These are phyloP conservation scores for Immersiporthe knoxdaviesiana DNA, from an alignment of 2,329 filamentous ascomycete species.

Conservation along the genomic window DNA sequence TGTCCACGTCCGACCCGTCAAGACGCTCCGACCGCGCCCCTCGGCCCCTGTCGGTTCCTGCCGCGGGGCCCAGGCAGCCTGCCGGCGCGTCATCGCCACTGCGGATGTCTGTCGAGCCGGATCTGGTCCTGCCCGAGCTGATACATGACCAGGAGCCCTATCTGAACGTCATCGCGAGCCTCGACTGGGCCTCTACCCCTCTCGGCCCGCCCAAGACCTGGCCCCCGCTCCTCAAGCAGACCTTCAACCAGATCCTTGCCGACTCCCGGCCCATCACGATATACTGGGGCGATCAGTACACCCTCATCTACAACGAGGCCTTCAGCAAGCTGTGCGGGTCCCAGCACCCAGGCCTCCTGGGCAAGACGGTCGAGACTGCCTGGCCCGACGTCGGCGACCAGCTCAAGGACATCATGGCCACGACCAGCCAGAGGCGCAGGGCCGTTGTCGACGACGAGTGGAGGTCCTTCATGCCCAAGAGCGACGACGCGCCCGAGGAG, in stretches of 20 bases:
- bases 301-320: conserved; percentile 70
- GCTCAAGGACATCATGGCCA: conserved; percentile 45
- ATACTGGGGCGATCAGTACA: conserved; percentile 58
- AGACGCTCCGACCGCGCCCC: conserved; percentile 26
- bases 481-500: conserved; percentile 48
- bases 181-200: conserved; percentile 50
- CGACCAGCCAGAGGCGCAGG: conserved; percentile 39
- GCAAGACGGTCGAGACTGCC: conserved; percentile 59
- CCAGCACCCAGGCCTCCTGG: conserved; percentile 66
- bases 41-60: conserved; percentile 8
- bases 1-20: conserved; percentile 14
- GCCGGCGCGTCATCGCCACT: conserved; percentile 30
- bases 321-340: conserved; percentile 66
- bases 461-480: conserved; percentile 49
- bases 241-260: conserved; percentile 44
- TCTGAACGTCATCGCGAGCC: conserved; percentile 41
- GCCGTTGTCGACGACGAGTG: conserved; percentile 48
- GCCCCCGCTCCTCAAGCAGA: conserved; percentile 48
- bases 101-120: conserved; percentile 34
- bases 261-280: conserved; percentile 55
- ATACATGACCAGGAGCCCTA: conserved; percentile 41
- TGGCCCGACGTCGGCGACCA: conserved; percentile 57
- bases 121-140: conserved; percentile 39
- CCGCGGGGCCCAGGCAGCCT: not conserved
- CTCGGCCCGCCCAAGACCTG: conserved; percentile 49